Percentiles rank a stretch among this genome's conserved stretches.
Evolutionary conservation across 2,329 filamentous ascomycete species (phyloP).

Genomic region (Fusarium neocosmosporiellum): DNA sequence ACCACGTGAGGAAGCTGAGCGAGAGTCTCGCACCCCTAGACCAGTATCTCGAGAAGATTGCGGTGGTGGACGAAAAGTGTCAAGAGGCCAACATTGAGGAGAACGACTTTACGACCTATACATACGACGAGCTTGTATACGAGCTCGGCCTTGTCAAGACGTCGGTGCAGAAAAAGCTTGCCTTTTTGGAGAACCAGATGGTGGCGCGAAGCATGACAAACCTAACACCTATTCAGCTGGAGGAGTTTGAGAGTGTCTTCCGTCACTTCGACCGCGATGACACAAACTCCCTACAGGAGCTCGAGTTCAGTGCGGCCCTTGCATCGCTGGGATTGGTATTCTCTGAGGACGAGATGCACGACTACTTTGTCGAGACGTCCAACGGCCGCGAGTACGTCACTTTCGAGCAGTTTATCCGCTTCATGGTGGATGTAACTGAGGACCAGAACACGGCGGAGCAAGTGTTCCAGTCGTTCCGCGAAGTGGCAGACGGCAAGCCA

Average conservation of each 20-base stretch:
- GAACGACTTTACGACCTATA: slow-evolving; percentile 99
- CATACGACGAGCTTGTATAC: slow-evolving; percentile 95
- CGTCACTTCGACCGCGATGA: slow-evolving; percentile 96
- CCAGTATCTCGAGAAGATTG: slow-evolving; percentile 89
- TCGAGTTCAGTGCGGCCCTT: slow-evolving; percentile 95
- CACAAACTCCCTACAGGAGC: slow-evolving; percentile 88
- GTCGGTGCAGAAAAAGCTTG: slow-evolving; percentile 94
- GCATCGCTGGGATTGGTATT: slow-evolving; percentile 97
- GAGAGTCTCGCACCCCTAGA: slow-evolving; percentile 91
- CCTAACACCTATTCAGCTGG: slow-evolving; percentile 95
- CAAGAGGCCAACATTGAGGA: slow-evolving; percentile 98
- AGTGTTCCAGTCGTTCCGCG: slow-evolving; percentile 96
- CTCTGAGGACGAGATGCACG: slow-evolving; percentile 97
- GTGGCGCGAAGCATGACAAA: slow-evolving; percentile 99
- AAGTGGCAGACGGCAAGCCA: slow-evolving; percentile 97
- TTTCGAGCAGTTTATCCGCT: slow-evolving; percentile 98
- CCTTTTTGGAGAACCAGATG: slow-evolving; percentile 98
- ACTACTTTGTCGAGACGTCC: slow-evolving; percentile 91
- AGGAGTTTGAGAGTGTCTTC: slow-evolving; percentile 99
- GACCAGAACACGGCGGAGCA: slow-evolving; percentile 99
- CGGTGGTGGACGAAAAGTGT: slow-evolving; percentile 86
- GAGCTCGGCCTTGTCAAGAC: slow-evolving; percentile 92
- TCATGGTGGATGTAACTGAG: slow-evolving; percentile 99
- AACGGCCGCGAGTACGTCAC: slow-evolving; percentile 82
- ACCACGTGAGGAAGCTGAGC: slow-evolving; percentile 86